Base-by-base conservation (phyloP, 768 basidiomycete species). In the Termitomyces sp. region DNA sequence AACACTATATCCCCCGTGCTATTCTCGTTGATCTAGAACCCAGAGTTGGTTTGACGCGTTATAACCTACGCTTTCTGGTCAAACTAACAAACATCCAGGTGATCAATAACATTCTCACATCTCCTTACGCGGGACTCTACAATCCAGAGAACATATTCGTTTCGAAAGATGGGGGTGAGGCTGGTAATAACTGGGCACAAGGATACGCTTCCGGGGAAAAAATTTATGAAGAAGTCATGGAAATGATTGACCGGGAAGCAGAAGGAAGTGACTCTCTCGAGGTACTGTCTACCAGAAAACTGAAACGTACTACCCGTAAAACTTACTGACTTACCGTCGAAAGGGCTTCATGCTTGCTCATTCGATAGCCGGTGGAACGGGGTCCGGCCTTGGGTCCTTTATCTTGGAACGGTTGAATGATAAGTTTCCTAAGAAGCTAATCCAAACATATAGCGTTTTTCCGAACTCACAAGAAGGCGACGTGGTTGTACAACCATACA, bases 281-380 rank as follows among this genome's bases (percentile, higher is more conserved):
- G 85, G 95, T 95, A 53, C 57, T 77, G 68, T 59, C 23, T 10
- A 29, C 17, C 3, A 14, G 12, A 29, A 38, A 4, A 27, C 6
- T 27, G 50, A 23, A 29, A 5, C 21, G 35, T 43, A 21, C 17
- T 19, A 23, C 25, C 29, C 57, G 44, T 50, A 12, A 37, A 29
- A 53, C 23, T 38, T 14, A 53, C 32, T 54, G 21, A 54, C 11
- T 37, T 34, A 7, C 4, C 25, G 16, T 40, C 8, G 19, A 17
- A 68, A 98, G 97, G 97, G 95, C 3, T 98, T 99, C 75, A 97
- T 98, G 93, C 79, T 96, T 44, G 90, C 97, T 79, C 97, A 98
- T 69, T 98, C 96, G 17, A 99, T 98, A 71, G 97, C 97, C 35
- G 97, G 97, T 37, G 97, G 97, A 8, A 99, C 97, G 3, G 97